Evolutionary conservation across 495 filamentous ascomycete genomes (phyloP).

Genomic region (Jackrogersella multiformis): DNA sequence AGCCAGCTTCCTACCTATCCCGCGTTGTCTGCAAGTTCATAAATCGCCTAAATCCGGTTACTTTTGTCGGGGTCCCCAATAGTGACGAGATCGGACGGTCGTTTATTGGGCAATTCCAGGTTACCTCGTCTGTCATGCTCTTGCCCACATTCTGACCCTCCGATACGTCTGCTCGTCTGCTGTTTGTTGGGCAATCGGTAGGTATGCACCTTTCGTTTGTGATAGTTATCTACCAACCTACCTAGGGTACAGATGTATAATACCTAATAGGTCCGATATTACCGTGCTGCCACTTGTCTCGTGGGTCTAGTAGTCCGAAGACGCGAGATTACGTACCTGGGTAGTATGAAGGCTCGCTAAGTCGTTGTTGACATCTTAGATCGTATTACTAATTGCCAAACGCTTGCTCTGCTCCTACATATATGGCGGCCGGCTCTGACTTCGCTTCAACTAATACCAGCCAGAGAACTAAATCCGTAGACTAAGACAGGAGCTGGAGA

Average conservation of each 20-base stretch:
- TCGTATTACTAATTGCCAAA: neutral
- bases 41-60: slow-evolving; percentile 14
- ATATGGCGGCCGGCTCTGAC: neutral
- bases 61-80: neutral
- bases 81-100: slow-evolving; percentile 11
- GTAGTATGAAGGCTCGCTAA: neutral
- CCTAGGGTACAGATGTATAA: slow-evolving; percentile 5
- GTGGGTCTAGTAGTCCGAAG: slow-evolving; percentile 1
- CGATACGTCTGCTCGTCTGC: neutral
- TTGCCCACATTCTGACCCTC: slow-evolving; percentile 12
- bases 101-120: slow-evolving; percentile 21
- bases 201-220: neutral
- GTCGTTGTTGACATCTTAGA: neutral
- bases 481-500: neutral
- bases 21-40: neutral
- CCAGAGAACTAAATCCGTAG: neutral
- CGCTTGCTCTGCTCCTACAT: neutral
- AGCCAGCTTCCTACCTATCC: neutral
- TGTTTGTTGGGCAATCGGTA: slow-evolving; percentile 12
- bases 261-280: slow-evolving; percentile 4
- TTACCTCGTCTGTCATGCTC: neutral
- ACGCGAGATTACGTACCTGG: slow-evolving; percentile 7
- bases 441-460: too few relatives aligned
- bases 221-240: neutral
- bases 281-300: slow-evolving; percentile 1